phyloP scores from a whole-genome alignment of 2,329 filamentous ascomycete species.

The Trichoderma lentiforme region DNA sequence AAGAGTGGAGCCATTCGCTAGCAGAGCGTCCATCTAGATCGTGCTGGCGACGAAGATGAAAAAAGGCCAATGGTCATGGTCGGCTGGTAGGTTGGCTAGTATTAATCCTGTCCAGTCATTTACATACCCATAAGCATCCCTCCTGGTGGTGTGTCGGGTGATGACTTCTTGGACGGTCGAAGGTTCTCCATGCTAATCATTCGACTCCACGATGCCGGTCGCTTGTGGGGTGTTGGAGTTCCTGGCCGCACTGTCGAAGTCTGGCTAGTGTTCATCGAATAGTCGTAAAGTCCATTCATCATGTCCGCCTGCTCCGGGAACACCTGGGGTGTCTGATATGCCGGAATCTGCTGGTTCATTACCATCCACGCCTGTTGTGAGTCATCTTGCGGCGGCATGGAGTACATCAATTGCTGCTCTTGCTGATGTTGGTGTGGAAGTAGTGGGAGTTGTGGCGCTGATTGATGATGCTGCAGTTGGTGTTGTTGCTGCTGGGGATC shows the following conservation, averaged over 20 bases:
- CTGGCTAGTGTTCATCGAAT: conserved; percentile 27
- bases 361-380: conserved; percentile 28
- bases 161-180: conserved; percentile 36
- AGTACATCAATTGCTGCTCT: conserved; percentile 27
- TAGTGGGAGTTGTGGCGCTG: conserved; percentile 12
- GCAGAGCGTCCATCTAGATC: not conserved
- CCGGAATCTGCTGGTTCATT: conserved; percentile 20
- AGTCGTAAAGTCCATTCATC: conserved; percentile 25
- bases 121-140: conserved; percentile 28
- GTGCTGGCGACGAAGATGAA: not conserved
- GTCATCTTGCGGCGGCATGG: conserved; percentile 31
- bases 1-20: conserved; percentile 12
- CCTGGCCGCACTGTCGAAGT: conserved; percentile 32
- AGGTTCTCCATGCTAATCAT: conserved; percentile 38
- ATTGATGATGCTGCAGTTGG: conserved; percentile 17
- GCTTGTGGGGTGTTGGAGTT: conserved; percentile 38
- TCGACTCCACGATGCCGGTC: conserved; percentile 39
- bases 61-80: not conserved
- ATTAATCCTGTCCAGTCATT: not conserved
- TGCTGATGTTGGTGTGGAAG: conserved; percentile 18
- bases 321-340: conserved; percentile 22
- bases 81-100: not conserved
- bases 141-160: conserved; percentile 22
- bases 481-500: conserved; percentile 2
- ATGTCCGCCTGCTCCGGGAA: conserved; percentile 20